phyloP scores from a whole-genome alignment of 306 rosid species.

The Gastrolobium villosum region DNA sequence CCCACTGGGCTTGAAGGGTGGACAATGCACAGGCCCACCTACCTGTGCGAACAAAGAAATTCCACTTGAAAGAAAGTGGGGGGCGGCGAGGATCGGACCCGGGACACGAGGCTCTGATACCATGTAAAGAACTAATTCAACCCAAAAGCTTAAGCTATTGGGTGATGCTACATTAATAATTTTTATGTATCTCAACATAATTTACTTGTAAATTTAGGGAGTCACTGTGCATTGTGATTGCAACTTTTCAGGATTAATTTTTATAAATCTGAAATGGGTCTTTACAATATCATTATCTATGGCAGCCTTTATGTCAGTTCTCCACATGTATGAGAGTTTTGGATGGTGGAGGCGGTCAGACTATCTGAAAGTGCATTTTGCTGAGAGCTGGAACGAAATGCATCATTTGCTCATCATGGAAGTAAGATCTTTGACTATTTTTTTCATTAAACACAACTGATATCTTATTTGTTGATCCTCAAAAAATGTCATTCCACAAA shows the following conservation, averaged over 20 bases:
- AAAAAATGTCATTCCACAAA: conserved; percentile 27
- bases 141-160: too few species aligned
- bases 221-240: conserved; percentile 29
- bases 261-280: not conserved
- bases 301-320: conserved; percentile 94
- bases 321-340: conserved; percentile 95
- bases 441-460: conserved; percentile 6
- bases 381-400: conserved; percentile 99
- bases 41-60: too few species aligned
- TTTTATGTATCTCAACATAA: too few species aligned
- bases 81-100: too few species aligned
- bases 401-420: conserved; percentile 99
- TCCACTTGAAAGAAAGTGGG: too few species aligned
- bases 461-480: conserved; percentile 33
- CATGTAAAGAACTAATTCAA: too few species aligned
- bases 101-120: too few species aligned
- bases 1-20: too few species aligned
- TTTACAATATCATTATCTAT: conserved; percentile 15
- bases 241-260: conserved; percentile 34
- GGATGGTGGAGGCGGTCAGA: conserved; percentile 99
- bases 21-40: too few species aligned
- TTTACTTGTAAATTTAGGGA: conserved; percentile 39
- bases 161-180: too few species aligned
- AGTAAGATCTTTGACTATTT: conserved; percentile 53
- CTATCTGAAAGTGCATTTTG: conserved; percentile 97